Percentiles rank a stretch among this genome's conserved stretches.
Evolutionary conservation across 2,329 filamentous ascomycete genomes (phyloP).

Genomic region (Neopestalotiopsis rosae): DNA sequence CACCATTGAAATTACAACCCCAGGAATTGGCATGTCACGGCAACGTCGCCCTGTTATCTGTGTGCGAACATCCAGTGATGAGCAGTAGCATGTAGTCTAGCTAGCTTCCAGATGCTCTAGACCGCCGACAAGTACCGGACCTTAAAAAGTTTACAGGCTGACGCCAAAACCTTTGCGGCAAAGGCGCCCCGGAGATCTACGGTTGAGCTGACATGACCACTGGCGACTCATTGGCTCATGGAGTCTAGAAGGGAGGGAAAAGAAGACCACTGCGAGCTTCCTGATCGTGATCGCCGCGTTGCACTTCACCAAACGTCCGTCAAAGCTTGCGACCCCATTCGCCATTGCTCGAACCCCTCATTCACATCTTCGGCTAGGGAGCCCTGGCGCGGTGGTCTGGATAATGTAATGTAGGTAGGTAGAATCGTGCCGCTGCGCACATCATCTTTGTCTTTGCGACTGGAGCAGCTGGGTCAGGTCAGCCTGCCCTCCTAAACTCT

Average conservation of each 20-base stretch:
- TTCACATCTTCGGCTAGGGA: neutral
- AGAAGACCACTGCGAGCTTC: slow-evolving; percentile 9
- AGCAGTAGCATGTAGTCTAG: neutral
- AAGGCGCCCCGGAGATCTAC: neutral
- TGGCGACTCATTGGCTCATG: slow-evolving; percentile 1
- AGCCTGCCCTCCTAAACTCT: slow-evolving; percentile 16
- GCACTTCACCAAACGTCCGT: neutral
- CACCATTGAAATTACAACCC: no score
- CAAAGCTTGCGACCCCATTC: slow-evolving; percentile 2
- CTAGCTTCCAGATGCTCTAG: slow-evolving; percentile 17
- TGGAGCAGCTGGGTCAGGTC: slow-evolving; percentile 14
- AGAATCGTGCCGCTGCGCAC: slow-evolving; percentile 12
- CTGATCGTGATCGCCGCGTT: slow-evolving; percentile 15
- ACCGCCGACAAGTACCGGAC: slow-evolving; percentile 5
- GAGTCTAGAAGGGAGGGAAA: neutral
- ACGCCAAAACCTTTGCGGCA: neutral
- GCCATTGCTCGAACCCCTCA: slow-evolving; percentile 12
- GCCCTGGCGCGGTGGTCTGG: slow-evolving; percentile 8
- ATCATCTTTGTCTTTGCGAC: neutral
- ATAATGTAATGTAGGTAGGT: slow-evolving; percentile 10
- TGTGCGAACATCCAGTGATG: slow-evolving; percentile 4
- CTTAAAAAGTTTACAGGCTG: slow-evolving; percentile 3
- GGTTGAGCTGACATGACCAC: slow-evolving; percentile 9
- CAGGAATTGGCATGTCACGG: no score
- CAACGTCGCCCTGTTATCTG: no score